Percentiles rank a stretch among this genome's conserved stretches.
phyloP scores from a whole-genome alignment of 306 rosid genomes.

The Mimosa bimucronata region DNA sequence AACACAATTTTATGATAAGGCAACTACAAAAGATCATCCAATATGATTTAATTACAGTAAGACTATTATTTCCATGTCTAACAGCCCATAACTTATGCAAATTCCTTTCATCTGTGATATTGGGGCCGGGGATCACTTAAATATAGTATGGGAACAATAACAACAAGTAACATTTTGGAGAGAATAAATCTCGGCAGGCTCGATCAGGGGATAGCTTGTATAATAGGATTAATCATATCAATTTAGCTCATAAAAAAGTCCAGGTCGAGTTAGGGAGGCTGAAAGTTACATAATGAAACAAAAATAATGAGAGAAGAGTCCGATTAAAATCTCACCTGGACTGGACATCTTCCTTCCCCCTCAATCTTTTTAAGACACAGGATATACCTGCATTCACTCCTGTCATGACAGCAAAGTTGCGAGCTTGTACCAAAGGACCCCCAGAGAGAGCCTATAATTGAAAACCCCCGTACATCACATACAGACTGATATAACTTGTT shows the following conservation, averaged over 20 bases:
- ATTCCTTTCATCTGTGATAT: neutral
- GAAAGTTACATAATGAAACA: neutral
- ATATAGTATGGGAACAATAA: neutral
- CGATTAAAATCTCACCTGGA: slow-evolving; percentile 59
- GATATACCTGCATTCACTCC: slow-evolving; percentile 97
- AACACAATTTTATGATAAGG: neutral
- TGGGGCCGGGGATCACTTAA: slow-evolving; percentile 5
- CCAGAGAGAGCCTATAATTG: slow-evolving; percentile 81
- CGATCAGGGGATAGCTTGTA: neutral
- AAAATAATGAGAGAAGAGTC: neutral
- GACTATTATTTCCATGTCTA: neutral
- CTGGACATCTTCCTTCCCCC: slow-evolving; percentile 97
- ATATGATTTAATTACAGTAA: neutral
- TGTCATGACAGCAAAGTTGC: slow-evolving; percentile 98
- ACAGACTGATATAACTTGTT: neutral
- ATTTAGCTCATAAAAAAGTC: neutral
- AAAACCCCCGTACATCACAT: neutral
- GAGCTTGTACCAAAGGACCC: slow-evolving; percentile 89
- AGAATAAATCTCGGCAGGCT: neutral
- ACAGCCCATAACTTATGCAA: slow-evolving; percentile 6
- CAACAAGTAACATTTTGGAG: neutral
- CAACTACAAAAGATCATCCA: neutral
- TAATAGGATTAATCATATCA: neutral
- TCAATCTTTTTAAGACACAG: slow-evolving; percentile 83
- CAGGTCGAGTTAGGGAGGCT: neutral